Percentiles rank a stretch among this genome's conserved stretches.
Conservation (phyloP, 1,284 basidiomycete genomes). For the Puccinia polysora region DNA sequence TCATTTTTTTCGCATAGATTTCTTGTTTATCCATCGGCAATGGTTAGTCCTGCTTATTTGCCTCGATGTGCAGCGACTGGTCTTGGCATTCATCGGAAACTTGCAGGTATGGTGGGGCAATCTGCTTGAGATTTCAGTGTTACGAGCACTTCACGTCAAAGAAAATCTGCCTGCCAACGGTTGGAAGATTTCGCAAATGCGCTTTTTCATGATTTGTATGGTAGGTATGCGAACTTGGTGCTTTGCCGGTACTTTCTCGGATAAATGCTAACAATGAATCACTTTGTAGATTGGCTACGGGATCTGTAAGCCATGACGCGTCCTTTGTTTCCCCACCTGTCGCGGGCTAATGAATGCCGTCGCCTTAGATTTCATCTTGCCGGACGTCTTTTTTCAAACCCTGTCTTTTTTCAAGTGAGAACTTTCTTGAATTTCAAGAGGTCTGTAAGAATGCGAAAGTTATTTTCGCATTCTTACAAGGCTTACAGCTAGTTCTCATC, state of each 20-base stretch:
- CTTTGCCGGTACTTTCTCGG: not conserved
- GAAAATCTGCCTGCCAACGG: slow-evolving; percentile 29
- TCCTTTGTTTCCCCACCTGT: not conserved
- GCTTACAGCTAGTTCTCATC: no score
- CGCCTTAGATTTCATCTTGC: slow-evolving; percentile 30
- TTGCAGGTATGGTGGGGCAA: slow-evolving; percentile 43
- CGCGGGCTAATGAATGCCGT: not conserved
- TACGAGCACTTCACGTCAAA: slow-evolving; percentile 28
- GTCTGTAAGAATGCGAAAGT: no score
- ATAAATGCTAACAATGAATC: not conserved
- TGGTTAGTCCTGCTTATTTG: slow-evolving; percentile 11
- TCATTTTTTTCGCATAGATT: slow-evolving; percentile 9
- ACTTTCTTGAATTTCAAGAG: not conserved
- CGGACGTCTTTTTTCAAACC: slow-evolving; percentile 40
- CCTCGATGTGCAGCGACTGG: not conserved
- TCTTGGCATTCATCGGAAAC: not conserved
- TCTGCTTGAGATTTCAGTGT: slow-evolving; percentile 30
- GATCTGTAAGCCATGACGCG: slow-evolving; percentile 15
- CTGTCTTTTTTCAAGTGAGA: slow-evolving; percentile 40
- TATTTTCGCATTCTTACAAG: no score
- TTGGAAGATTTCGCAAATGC: slow-evolving; percentile 40
- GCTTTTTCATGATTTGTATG: slow-evolving; percentile 23
- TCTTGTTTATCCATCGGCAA: slow-evolving; percentile 34
- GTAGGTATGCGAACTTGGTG: not conserved
- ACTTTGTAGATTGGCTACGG: slow-evolving; percentile 27